phyloP scores from a whole-genome alignment of 2,329 filamentous ascomycete genomes.

The Aspergillus quadrilineatus region DNA sequence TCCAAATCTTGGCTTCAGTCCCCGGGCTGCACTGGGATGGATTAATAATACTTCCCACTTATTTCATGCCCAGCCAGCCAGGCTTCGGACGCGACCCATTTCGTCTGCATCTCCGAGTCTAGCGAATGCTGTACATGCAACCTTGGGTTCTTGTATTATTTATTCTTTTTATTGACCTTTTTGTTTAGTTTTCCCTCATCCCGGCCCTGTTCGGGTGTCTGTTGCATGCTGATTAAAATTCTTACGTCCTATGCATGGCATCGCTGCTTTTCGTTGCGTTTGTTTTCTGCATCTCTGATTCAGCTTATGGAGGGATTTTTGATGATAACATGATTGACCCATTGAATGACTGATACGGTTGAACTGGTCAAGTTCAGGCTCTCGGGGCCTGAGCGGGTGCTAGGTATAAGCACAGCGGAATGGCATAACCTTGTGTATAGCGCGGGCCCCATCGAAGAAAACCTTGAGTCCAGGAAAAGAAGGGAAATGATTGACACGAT shows the following conservation, averaged over 20 bases:
- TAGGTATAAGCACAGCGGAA: too few species aligned
- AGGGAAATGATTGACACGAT: constrained; percentile 3
- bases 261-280: not conserved
- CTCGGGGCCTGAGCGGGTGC: too few species aligned
- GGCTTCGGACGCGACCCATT: too few species aligned
- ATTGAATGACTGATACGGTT: constrained; percentile 1
- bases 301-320: not conserved
- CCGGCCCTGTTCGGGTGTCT: not conserved
- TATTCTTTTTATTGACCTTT: not conserved
- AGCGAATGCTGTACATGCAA: not conserved
- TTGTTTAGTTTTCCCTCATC: not conserved
- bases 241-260: not conserved
- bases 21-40: too few species aligned
- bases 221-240: not conserved
- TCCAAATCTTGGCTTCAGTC: not conserved
- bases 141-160: constrained; percentile 7
- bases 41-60: not conserved
- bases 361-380: too few species aligned
- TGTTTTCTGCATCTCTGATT: too few species aligned
- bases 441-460: too few species aligned
- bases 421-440: too few species aligned
- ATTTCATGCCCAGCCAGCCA: not conserved
- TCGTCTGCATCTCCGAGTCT: too few species aligned
- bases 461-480: not conserved
- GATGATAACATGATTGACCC: not conserved